Conservation (phyloP, 1,284 basidiomycete species). For the Apiotrichum montevideense region DNA sequence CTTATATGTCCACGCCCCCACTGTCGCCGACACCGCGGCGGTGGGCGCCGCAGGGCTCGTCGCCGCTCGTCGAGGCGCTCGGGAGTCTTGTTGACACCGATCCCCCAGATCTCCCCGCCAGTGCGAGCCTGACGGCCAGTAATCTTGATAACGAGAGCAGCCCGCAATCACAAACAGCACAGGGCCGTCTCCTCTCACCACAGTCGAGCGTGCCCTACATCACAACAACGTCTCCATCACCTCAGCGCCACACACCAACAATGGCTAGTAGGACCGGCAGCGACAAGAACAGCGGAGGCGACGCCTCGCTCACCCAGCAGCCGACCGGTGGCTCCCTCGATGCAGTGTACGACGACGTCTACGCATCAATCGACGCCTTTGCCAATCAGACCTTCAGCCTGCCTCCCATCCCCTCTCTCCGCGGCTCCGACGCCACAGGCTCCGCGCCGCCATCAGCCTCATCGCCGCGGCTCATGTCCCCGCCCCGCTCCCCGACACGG, state of each 20-base stretch:
- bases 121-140: no score
- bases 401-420: conserved; percentile 5
- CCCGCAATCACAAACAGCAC: background rate
- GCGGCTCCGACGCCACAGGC: background rate
- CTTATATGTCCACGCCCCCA: conserved; percentile 26
- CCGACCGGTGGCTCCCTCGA: conserved; percentile 5
- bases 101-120: background rate
- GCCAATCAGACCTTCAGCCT: conserved; percentile 13
- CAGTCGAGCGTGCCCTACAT: conserved; percentile 20
- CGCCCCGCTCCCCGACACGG: background rate
- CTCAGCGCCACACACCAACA: conserved; percentile 15
- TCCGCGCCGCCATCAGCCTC: background rate
- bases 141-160: background rate
- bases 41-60: conserved; percentile 26
- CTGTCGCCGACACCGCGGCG: conserved; percentile 37
- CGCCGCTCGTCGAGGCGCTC: conserved; percentile 26
- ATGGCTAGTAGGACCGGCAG: no score
- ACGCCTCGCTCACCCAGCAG: conserved; percentile 2
- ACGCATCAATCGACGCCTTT: conserved; percentile 35
- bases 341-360: conserved; percentile 33
- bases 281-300: no score
- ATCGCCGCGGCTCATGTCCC: background rate
- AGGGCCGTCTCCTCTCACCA: conserved; percentile 14
- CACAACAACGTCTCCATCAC: conserved; percentile 37
- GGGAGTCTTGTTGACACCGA: conserved; percentile 8